A percentile compares a stretch with the other conserved stretches of the same genome.
Evolutionary conservation across 148 eudicot genomes (phyloP).

Genomic region (Vaccinium myrtillus): DNA sequence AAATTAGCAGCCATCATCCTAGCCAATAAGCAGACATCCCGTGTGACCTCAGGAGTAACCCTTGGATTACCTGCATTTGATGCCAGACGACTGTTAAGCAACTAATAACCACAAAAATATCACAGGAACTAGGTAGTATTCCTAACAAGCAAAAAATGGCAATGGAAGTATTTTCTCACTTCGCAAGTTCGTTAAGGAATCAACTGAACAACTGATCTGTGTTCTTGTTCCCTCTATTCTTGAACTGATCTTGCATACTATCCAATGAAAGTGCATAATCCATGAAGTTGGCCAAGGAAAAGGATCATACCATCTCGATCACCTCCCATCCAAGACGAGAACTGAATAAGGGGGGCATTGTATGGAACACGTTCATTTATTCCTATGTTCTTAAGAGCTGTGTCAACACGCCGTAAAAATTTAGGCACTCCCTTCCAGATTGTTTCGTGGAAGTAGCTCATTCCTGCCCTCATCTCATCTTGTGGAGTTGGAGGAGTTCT

Average conservation of each 20-base stretch:
- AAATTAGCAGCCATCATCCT: slow-evolving; percentile 99
- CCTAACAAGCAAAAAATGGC: neutral
- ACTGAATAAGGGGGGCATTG: slow-evolving; percentile 95
- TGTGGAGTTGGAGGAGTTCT: slow-evolving; percentile 92
- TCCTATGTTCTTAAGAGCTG: slow-evolving; percentile 95
- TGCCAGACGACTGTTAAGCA: slow-evolving; percentile 18
- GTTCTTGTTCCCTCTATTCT: neutral
- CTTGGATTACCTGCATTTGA: slow-evolving; percentile 81
- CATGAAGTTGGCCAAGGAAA: neutral
- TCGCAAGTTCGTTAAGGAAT: neutral
- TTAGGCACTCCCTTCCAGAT: slow-evolving; percentile 97
- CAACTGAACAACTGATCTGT: neutral
- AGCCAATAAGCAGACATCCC: slow-evolving; percentile 96
- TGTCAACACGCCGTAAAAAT: slow-evolving; percentile 91
- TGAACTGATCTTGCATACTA: neutral
- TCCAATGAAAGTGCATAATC: neutral
- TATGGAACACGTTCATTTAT: slow-evolving; percentile 94
- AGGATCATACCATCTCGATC: slow-evolving; percentile 83
- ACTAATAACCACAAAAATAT: neutral
- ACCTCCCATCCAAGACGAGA: slow-evolving; percentile 99
- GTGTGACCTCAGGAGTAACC: slow-evolving; percentile 99
- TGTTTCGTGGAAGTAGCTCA: slow-evolving; percentile 98
- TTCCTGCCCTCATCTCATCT: slow-evolving; percentile 99
- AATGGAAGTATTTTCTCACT: neutral
- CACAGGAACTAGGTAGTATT: neutral